Evolutionary conservation across 2,329 filamentous ascomycete genomes (phyloP).

Genomic region (Phaeosphaeriaceae sp.): DNA sequence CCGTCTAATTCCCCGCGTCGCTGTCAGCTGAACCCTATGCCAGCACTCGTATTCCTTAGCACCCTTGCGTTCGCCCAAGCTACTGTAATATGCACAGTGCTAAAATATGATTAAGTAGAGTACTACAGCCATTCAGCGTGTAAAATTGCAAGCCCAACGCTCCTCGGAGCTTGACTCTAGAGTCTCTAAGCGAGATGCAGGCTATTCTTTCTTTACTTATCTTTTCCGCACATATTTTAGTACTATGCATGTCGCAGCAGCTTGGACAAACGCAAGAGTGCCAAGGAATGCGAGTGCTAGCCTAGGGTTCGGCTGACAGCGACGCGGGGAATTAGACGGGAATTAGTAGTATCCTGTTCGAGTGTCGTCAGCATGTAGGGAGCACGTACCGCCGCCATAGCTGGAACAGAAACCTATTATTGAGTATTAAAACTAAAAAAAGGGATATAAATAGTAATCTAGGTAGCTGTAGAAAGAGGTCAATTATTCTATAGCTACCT

Average conservation of each 20-base stretch:
- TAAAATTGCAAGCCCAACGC: no score
- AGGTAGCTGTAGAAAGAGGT: neutral
- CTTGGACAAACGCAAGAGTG: no score
- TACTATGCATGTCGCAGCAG: neutral
- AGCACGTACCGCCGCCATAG: slow-evolving; percentile 6
- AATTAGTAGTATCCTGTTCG: slow-evolving; percentile 3
- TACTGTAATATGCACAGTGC: neutral
- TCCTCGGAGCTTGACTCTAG: no score
- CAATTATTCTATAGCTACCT: neutral
- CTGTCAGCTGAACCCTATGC: slow-evolving; percentile 1
- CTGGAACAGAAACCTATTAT: slow-evolving; percentile 5
- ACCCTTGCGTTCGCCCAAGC: neutral
- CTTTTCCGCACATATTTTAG: no score
- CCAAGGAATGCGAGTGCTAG: neutral
- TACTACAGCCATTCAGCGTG: no score
- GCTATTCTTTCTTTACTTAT: no score
- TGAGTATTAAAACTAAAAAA: neutral
- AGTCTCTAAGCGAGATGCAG: no score
- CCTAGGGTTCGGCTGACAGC: slow-evolving; percentile 3
- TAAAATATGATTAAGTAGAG: no score
- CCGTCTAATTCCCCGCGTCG: slow-evolving; percentile 8
- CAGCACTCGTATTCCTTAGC: neutral
- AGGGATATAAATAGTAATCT: neutral
- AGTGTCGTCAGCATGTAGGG: slow-evolving; percentile 6
- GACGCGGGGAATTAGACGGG: slow-evolving; percentile 8